phyloP scores from a whole-genome alignment of 495 filamentous ascomycete species.

The Neurospora sp. region DNA sequence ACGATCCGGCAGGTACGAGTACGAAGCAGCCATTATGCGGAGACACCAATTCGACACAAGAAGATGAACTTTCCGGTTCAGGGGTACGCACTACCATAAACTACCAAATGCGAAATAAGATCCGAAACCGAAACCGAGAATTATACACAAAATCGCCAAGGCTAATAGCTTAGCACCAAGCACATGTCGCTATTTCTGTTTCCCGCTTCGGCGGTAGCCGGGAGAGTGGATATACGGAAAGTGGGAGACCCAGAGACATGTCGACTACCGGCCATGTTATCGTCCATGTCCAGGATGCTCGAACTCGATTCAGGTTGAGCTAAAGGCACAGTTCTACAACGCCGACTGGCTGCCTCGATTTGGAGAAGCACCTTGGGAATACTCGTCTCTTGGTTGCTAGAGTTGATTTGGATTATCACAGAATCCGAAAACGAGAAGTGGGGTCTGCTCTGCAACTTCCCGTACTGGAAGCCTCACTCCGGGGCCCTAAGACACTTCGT shows the following conservation, averaged over 20 bases:
- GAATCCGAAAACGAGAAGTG: neutral
- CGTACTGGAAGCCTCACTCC: neutral
- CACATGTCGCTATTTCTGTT: neutral
- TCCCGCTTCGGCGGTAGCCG: neutral
- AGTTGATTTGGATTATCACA: neutral
- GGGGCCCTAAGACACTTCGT: neutral
- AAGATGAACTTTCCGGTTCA: neutral
- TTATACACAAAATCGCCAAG: neutral
- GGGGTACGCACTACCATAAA: neutral
- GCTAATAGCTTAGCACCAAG: neutral
- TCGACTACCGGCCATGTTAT: neutral
- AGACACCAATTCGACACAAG: neutral
- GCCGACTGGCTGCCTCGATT: neutral
- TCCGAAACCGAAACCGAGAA: neutral
- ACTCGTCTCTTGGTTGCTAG: neutral
- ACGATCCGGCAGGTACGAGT: conserved; percentile 8
- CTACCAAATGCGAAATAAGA: neutral
- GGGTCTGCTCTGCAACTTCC: neutral
- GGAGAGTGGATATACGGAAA: neutral
- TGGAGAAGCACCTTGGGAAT: neutral
- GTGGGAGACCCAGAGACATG: neutral
- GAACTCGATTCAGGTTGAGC: neutral
- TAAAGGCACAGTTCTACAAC: no score
- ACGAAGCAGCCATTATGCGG: conserved; percentile 2
- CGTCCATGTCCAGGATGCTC: neutral